Percentiles rank a stretch among this genome's conserved stretches.
Conservation (phyloP, 768 basidiomycete species). For the Russula virescens region DNA sequence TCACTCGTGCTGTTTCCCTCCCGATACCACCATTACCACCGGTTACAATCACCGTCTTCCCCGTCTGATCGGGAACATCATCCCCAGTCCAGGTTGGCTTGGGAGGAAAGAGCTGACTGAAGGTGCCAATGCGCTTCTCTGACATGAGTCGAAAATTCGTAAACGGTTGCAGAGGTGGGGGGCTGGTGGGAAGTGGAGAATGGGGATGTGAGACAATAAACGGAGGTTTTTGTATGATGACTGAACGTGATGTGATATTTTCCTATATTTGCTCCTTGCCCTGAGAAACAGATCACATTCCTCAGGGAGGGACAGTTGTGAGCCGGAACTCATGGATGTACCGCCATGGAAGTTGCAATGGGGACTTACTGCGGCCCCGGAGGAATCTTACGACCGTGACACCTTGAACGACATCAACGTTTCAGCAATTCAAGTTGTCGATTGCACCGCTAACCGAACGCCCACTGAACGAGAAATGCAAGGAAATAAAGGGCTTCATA, state of each 20-base stretch:
- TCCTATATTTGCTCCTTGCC: no score
- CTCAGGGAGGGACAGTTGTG: no score
- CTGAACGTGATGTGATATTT: background rate
- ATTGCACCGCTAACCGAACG: no score
- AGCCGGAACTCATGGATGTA: no score
- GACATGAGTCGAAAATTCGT: background rate
- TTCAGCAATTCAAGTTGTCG: no score
- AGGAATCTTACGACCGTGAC: no score
- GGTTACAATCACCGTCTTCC: constrained; percentile 27
- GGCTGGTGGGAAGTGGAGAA: background rate
- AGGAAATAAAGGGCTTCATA: no score
- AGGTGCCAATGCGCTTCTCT: constrained; percentile 1
- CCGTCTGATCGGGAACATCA: constrained; percentile 28
- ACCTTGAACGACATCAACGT: no score
- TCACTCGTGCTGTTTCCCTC: constrained; percentile 23
- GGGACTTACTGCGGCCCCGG: no score
- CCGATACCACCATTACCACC: constrained; percentile 26
- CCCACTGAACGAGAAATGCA: no score
- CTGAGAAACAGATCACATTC: no score
- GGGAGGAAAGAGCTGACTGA: constrained; percentile 17
- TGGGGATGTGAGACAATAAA: background rate
- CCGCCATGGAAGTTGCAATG: no score
- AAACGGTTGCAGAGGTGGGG: background rate
- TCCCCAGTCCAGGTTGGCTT: constrained; percentile 16
- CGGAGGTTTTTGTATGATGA: background rate